Conservation (phyloP, 225 moss, liverwort and hornwort species). For the Pseudisothecium myosuroides region DNA sequence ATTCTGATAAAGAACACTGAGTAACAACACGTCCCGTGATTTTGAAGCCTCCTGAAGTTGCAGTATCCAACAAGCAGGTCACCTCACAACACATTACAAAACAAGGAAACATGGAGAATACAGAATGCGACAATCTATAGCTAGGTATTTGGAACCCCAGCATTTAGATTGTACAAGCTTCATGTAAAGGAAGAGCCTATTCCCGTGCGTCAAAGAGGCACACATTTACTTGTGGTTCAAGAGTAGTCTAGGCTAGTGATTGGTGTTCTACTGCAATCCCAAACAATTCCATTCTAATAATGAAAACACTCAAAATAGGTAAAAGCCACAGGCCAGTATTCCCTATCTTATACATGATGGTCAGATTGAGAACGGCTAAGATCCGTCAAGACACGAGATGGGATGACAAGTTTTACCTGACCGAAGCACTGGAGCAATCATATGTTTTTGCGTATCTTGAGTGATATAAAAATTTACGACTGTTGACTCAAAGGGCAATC, state of each 20-base stretch:
- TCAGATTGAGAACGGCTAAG: not conserved
- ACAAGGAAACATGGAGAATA: not conserved
- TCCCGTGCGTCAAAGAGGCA: not conserved
- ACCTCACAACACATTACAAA: not conserved
- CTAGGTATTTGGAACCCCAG: not conserved
- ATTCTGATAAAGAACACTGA: constrained; percentile 74
- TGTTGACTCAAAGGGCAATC: constrained; percentile 35
- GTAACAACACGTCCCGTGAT: constrained; percentile 80
- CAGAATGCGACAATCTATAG: not conserved
- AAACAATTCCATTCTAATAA: not conserved
- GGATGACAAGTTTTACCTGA: constrained; percentile 37
- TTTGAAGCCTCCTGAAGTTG: constrained; percentile 74
- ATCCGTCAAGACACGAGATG: not conserved
- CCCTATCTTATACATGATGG: not conserved
- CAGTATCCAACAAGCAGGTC: not conserved
- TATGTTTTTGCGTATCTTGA: constrained; percentile 91
- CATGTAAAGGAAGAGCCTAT: not conserved
- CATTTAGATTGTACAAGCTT: not conserved
- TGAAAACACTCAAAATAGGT: not conserved
- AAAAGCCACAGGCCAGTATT: not conserved
- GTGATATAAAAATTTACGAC: constrained; percentile 87
- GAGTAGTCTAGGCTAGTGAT: not conserved
- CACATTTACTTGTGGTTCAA: not conserved
- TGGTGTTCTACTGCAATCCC: not conserved
- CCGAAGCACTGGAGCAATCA: constrained; percentile 67